Conservation (phyloP, 1,284 basidiomycete species). For the Microstroma glucosiphilum region DNA sequence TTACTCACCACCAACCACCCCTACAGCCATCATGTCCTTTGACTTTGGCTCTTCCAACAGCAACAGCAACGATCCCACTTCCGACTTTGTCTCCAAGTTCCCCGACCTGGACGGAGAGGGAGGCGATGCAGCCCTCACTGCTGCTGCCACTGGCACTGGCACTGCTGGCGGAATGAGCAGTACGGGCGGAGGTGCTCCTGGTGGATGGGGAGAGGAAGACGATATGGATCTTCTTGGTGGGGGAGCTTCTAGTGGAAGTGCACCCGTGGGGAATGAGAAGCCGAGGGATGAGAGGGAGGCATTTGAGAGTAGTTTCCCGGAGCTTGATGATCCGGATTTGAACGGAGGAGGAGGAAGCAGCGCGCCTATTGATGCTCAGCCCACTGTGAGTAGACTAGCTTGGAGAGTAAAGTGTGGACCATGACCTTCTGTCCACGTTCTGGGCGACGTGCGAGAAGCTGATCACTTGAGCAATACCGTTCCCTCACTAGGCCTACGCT, state of each 20-base stretch:
- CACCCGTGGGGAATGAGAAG: conserved; percentile 14
- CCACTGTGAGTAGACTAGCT: not conserved
- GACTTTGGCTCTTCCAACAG: conserved; percentile 29
- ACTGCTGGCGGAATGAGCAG: conserved; percentile 9
- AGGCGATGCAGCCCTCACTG: conserved; percentile 64
- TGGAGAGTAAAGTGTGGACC: too few relatives aligned
- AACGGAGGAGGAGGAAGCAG: not conserved
- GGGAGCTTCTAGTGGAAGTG: conserved; percentile 14
- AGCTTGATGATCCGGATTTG: conserved; percentile 59
- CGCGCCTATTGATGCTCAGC: not conserved
- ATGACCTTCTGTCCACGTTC: not conserved
- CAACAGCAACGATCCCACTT: conserved; percentile 36
- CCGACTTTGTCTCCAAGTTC: conserved; percentile 57
- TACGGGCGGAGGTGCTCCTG: conserved; percentile 10
- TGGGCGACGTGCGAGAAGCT: not conserved
- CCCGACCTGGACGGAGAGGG: conserved; percentile 53
- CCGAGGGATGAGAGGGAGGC: conserved; percentile 70
- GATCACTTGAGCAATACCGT: not conserved
- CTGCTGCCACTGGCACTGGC: conserved; percentile 10
- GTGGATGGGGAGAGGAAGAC: conserved; percentile 16
- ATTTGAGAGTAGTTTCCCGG: conserved; percentile 87
- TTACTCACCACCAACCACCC: not conserved
- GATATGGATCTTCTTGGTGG: conserved; percentile 16
- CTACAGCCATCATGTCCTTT: conserved; percentile 27
- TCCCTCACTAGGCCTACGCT: not conserved